Evolutionary conservation across 805 yeast genomes (phyloP).

Genomic region (Candida berthetii): DNA sequence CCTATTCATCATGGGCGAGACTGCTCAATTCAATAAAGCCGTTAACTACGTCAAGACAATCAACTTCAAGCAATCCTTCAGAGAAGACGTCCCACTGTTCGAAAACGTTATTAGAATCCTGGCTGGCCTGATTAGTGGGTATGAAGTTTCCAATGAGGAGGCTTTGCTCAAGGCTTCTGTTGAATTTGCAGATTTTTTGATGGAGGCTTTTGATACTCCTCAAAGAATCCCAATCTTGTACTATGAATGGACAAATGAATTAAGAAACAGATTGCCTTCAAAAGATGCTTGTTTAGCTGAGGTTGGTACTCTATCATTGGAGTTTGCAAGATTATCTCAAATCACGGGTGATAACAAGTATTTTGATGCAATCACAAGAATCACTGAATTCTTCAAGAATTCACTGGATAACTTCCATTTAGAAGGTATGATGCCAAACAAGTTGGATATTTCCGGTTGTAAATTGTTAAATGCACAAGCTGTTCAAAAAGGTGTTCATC

Average conservation of each 20-base stretch:
- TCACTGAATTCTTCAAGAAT: constrained; percentile 31
- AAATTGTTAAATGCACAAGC: constrained; percentile 21
- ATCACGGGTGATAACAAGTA: constrained; percentile 41
- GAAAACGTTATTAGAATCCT: constrained; percentile 46
- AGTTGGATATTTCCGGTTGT: constrained; percentile 49
- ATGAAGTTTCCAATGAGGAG: constrained; percentile 36
- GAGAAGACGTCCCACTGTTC: constrained; percentile 38
- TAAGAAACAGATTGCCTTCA: constrained; percentile 31
- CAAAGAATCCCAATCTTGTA: constrained; percentile 44
- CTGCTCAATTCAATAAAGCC: constrained; percentile 31
- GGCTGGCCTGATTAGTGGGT: constrained; percentile 48
- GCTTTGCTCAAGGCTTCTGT: constrained; percentile 32
- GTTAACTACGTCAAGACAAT: constrained; percentile 27
- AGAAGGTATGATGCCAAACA: constrained; percentile 37
- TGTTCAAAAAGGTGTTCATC: constrained; percentile 25
- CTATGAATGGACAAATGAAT: constrained; percentile 34
- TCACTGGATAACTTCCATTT: constrained; percentile 27
- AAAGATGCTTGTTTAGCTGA: constrained; percentile 34
- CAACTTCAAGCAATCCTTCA: constrained; percentile 31
- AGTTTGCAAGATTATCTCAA: constrained; percentile 46
- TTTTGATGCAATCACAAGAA: constrained; percentile 41
- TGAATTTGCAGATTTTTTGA: constrained; percentile 39
- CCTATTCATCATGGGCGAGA: constrained; percentile 37
- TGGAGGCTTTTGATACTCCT: constrained; percentile 55
- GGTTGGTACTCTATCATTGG: constrained; percentile 43